These are phyloP conservation scores for Drechslera avenae DNA, from an alignment of 2,329 filamentous ascomycete genomes.

Conservation along the genomic window DNA sequence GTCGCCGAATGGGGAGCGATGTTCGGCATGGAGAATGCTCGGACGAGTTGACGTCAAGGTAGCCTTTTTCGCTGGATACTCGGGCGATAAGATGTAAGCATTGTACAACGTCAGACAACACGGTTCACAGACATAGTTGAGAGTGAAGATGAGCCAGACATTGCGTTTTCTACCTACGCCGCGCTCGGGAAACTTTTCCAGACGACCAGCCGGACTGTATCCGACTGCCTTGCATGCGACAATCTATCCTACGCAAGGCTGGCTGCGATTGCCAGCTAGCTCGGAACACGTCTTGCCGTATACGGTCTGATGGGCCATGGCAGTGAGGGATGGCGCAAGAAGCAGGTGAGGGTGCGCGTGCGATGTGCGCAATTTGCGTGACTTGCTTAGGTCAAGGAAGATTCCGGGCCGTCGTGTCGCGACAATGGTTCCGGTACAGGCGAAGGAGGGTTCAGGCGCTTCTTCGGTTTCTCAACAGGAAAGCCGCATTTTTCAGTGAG, in stretches of 20 bases:
- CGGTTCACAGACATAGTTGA: neutral
- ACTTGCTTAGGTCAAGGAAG: neutral
- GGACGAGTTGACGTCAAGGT: constrained; percentile 1
- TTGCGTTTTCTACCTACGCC: neutral
- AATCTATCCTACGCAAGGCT: neutral
- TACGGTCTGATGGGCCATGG: neutral
- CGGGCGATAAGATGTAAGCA: neutral
- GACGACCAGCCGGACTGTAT: neutral
- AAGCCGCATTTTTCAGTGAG: neutral
- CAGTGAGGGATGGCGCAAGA: neutral
- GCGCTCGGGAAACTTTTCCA: too few relatives aligned
- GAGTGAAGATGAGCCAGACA: too few relatives aligned
- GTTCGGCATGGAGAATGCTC: constrained; percentile 6
- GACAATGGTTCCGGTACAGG: neutral
- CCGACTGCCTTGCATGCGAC: too few relatives aligned
- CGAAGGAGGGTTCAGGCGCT: constrained; percentile 3
- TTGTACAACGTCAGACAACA: neutral
- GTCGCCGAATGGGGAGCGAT: constrained; percentile 8
- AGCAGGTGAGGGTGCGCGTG: neutral
- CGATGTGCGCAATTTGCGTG: constrained; percentile 7
- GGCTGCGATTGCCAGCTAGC: neutral
- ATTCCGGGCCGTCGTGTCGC: neutral
- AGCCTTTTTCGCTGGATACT: neutral
- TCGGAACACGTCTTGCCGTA: neutral
- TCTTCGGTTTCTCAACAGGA: constrained; percentile 3